Evolutionary conservation across 371 early-diverging fungal genomes (phyloP), one percentile per base, ranked within the genome.

Genomic region (Amoeboaphelidium protococcarum): DNA sequence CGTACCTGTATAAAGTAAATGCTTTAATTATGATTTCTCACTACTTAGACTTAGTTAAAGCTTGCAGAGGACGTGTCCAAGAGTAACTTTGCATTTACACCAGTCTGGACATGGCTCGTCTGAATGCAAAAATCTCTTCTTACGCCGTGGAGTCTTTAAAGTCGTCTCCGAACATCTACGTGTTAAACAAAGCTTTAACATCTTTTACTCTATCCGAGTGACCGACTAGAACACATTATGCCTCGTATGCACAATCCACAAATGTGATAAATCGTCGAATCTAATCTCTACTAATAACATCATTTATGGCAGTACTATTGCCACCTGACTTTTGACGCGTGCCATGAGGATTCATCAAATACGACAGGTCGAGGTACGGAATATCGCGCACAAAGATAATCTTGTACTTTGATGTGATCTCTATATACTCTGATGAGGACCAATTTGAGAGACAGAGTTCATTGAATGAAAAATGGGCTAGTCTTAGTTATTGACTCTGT

Each of bases 61-160:
- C n/a, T n/a, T 16, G 94, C 90, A 73, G 90, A 92, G 6, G 75
- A 71, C 55, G 89, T 90, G 57, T 92, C 94, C 43, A 82, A 79
- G 13, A 84, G 86, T 10, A 78, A 71, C 56, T 80, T 52, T 82
- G 84, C 91, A 90, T 94, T 59, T 92, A 86, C 25, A 76, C 69
- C 45, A 92, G 53, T 44, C 94, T 68, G 26, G 82, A 82, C 37
- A 88, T 58, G 1, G 89, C 85, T 46, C 94, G 67, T 56, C 81
- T 78, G 52, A 89, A 88, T n/a, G 94, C 91, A 73, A 92, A 92
- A 6, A 76, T 71, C 55, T 89, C 94, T 58, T 92, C 94, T 42
- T 82, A 79, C 13, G 83, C 87, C 6, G 79, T 71, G 56, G 80
- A 79, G 25, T 24, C 26, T 55, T 31, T 52, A 54, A 40, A 13